Evolutionary conservation across 2,329 filamentous ascomycete species (phyloP).

Genomic region (Dactylonectria estremocensis): DNA sequence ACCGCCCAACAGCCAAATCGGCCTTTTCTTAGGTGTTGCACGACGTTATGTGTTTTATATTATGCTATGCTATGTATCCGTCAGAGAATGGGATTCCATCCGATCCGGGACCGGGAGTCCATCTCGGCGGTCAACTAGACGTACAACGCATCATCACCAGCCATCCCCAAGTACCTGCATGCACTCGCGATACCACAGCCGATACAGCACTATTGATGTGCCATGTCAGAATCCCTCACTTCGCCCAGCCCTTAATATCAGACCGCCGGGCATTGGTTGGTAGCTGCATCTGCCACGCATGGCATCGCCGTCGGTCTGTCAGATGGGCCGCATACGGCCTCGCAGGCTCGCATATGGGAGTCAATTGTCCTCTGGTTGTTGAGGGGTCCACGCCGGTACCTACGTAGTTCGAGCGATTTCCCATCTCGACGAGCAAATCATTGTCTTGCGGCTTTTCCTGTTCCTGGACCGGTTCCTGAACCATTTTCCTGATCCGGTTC

Average conservation of each 20-base stretch:
- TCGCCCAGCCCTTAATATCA: conserved; percentile 26
- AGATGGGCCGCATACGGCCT: conserved; percentile 22
- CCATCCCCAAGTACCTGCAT: neutral
- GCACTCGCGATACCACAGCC: neutral
- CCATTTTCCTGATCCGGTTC: conserved; percentile 12
- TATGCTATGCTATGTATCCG: neutral
- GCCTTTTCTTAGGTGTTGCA: no score
- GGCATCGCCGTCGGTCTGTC: conserved; percentile 12
- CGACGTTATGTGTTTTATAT: no score
- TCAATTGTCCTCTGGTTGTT: conserved; percentile 20
- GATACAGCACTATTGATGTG: conserved; percentile 5
- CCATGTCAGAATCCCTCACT: conserved; percentile 18
- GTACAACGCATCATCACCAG: conserved; percentile 20
- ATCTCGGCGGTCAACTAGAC: neutral
- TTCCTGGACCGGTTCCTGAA: conserved; percentile 8
- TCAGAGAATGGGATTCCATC: neutral
- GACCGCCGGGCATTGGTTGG: conserved; percentile 25
- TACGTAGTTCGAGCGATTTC: neutral
- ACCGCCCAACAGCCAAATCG: neutral
- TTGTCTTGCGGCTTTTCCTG: conserved; percentile 4
- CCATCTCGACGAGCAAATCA: conserved; percentile 7
- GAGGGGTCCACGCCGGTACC: neutral
- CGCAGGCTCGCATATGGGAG: conserved; percentile 11
- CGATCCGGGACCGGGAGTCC: conserved; percentile 4
- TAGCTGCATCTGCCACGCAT: conserved; percentile 30